Percentiles rank a stretch among this genome's conserved stretches.
Conservation (phyloP, 108 stramenopile species). For the Pseudonitzschia multiseries region DNA sequence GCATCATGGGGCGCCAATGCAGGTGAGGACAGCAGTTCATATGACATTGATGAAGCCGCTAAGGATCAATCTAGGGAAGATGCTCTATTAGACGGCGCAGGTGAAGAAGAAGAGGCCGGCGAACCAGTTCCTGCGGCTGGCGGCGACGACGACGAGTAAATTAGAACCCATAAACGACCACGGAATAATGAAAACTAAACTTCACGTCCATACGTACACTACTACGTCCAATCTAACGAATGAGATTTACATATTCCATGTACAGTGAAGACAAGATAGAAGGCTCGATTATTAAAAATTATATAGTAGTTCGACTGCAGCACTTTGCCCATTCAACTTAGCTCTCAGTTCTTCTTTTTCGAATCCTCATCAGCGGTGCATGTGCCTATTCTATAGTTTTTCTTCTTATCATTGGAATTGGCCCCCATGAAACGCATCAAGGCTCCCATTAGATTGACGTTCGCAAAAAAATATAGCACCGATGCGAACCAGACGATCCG, state of each 20-base stretch:
- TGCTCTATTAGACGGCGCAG: slow-evolving; percentile 46
- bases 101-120: slow-evolving; percentile 15
- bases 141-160: slow-evolving; percentile 23
- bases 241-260: too few species aligned
- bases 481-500: slow-evolving; percentile 75
- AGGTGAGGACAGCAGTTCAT: slow-evolving; percentile 47
- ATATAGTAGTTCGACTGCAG: neutral
- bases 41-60: slow-evolving; percentile 84
- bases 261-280: too few species aligned
- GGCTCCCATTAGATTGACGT: slow-evolving; percentile 68
- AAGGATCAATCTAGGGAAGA: slow-evolving; percentile 79
- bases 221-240: too few species aligned
- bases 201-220: too few species aligned
- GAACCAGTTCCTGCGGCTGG: slow-evolving; percentile 13
- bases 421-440: slow-evolving; percentile 28
- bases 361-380: neutral
- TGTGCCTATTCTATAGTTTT: neutral
- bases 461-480: slow-evolving; percentile 68
- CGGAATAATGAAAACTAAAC: too few species aligned
- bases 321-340: neutral
- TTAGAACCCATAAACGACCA: neutral
- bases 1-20: slow-evolving; percentile 72
- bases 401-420: neutral
- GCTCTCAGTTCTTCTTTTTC: slow-evolving; percentile 8
- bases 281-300: too few species aligned